phyloP scores from a whole-genome alignment of 768 basidiomycete species.

The Russula emetica region DNA sequence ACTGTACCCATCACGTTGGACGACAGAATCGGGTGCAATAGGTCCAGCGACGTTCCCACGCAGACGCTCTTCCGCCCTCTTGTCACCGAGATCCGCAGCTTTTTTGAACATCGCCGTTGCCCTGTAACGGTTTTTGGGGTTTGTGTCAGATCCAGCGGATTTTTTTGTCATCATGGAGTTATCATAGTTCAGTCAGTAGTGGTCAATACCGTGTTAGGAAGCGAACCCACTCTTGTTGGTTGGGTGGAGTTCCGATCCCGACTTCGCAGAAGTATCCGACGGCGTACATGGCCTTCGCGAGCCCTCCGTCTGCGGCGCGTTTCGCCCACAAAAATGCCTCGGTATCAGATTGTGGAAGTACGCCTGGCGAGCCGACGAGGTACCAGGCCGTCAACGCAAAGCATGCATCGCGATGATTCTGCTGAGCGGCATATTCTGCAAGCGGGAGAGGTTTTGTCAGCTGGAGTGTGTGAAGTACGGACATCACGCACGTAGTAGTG shows the following conservation, averaged over 20 bases:
- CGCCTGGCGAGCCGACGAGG: slow-evolving; percentile 95
- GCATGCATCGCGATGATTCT: slow-evolving; percentile 94
- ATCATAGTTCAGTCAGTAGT: background rate
- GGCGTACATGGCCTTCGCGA: slow-evolving; percentile 96
- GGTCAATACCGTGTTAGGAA: background rate
- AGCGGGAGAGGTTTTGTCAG: background rate
- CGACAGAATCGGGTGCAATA: slow-evolving; percentile 52
- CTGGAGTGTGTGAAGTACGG: background rate
- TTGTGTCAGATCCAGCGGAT: background rate
- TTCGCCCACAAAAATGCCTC: slow-evolving; percentile 98
- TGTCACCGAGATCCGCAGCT: slow-evolving; percentile 90
- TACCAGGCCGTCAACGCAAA: slow-evolving; percentile 99
- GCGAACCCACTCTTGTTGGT: slow-evolving; percentile 57
- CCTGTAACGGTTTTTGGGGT: slow-evolving; percentile 38
- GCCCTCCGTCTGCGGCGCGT: slow-evolving; percentile 86
- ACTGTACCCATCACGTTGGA: slow-evolving; percentile 48
- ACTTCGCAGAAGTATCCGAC: slow-evolving; percentile 97
- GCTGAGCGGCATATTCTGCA: slow-evolving; percentile 96
- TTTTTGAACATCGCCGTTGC: slow-evolving; percentile 81
- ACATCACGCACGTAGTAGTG: slow-evolving; percentile 91
- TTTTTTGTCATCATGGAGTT: background rate
- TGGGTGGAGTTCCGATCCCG: slow-evolving; percentile 75
- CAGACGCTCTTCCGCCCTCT: slow-evolving; percentile 83
- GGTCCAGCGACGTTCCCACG: slow-evolving; percentile 55
- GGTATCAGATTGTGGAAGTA: slow-evolving; percentile 96